A percentile compares a stretch with the other conserved stretches of the same genome.
Evolutionary conservation across 2,329 filamentous ascomycete species (phyloP).

Genomic region (Diaporthe ilicicola): DNA sequence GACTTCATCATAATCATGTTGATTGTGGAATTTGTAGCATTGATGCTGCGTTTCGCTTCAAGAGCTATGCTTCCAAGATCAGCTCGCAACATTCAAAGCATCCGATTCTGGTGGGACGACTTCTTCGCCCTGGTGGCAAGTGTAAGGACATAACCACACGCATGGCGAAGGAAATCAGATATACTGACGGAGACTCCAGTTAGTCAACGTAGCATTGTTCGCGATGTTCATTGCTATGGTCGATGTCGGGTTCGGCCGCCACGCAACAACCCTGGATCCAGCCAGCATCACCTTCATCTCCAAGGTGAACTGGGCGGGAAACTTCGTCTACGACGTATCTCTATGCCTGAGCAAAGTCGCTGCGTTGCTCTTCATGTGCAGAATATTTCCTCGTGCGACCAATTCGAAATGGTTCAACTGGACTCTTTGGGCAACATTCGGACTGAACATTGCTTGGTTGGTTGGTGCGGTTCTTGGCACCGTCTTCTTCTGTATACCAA

Average conservation of each 20-base stretch:
- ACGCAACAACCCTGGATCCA: not conserved
- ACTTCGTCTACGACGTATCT: not conserved
- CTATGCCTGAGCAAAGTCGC: not conserved
- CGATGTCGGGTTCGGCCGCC: not conserved
- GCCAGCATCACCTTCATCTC: not conserved
- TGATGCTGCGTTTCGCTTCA: no score
- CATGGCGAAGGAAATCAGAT: no score
- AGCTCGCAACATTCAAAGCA: no score
- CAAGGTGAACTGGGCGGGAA: not conserved
- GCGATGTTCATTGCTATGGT: no score
- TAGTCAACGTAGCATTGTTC: no score
- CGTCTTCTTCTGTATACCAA: constrained; percentile 33
- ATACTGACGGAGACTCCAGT: no score
- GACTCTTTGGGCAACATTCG: not conserved
- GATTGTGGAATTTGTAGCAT: no score
- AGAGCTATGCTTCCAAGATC: no score
- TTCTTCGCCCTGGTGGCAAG: no score
- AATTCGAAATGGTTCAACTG: not conserved
- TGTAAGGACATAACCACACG: no score
- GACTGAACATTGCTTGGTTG: constrained; percentile 28
- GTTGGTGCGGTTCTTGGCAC: constrained; percentile 32
- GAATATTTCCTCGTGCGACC: not conserved
- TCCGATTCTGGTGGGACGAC: no score
- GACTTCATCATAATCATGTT: no score
- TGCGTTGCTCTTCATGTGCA: not conserved